Evolutionary conservation across 2,329 filamentous ascomycete species (phyloP).

Genomic region (Daldinia sp.): DNA sequence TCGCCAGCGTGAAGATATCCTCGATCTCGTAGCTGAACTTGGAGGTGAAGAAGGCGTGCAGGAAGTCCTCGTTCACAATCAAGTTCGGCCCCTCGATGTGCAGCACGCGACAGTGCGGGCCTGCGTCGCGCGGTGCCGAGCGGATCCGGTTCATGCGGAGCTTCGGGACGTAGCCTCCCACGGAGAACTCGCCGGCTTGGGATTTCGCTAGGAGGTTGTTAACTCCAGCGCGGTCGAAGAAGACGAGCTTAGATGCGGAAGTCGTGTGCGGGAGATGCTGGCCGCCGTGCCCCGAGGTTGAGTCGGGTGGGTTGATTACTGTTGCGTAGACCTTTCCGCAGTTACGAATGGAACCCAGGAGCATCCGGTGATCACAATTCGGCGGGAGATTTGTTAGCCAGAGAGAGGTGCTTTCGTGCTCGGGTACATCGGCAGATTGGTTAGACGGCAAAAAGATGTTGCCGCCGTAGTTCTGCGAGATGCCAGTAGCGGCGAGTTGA

Average conservation of each 20-base stretch:
- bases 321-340: slow-evolving; percentile 61
- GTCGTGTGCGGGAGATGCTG: slow-evolving; percentile 53
- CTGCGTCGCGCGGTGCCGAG: slow-evolving; percentile 43
- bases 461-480: slow-evolving; percentile 49
- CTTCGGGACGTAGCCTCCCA: slow-evolving; percentile 50
- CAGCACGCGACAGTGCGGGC: slow-evolving; percentile 56
- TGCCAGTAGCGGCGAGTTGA: slow-evolving; percentile 18
- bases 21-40: slow-evolving; percentile 60
- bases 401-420: slow-evolving; percentile 57
- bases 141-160: slow-evolving; percentile 60
- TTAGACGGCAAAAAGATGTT: slow-evolving; percentile 50
- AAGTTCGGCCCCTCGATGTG: slow-evolving; percentile 56
- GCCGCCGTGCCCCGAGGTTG: slow-evolving; percentile 44
- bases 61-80: slow-evolving; percentile 54
- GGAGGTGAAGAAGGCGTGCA: slow-evolving; percentile 53
- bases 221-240: slow-evolving; percentile 59
- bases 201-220: slow-evolving; percentile 57
- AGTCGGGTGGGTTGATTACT: slow-evolving; percentile 60
- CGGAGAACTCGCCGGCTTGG: slow-evolving; percentile 53
- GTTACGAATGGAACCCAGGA: slow-evolving; percentile 55
- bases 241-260: slow-evolving; percentile 52
- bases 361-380: slow-evolving; percentile 51
- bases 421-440: slow-evolving; percentile 51
- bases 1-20: slow-evolving; percentile 46
- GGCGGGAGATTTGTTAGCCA: slow-evolving; percentile 62